phyloP scores from a whole-genome alignment of 768 basidiomycete genomes.

The Xerocomus spinulosus region DNA sequence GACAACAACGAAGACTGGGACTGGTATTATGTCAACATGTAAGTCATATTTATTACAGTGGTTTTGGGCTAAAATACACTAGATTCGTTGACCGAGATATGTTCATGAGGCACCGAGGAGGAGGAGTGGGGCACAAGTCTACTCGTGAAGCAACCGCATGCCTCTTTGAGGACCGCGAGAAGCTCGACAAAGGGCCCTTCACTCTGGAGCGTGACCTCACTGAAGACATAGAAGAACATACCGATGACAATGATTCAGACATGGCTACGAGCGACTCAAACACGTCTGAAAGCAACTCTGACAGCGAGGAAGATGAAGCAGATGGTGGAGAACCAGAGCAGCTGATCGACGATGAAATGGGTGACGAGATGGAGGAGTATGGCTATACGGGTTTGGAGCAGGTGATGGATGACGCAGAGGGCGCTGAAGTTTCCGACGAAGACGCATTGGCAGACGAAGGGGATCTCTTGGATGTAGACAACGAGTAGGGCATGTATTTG shows the following conservation, averaged over 20 bases:
- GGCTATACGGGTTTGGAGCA: background rate
- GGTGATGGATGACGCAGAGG: background rate
- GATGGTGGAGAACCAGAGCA: background rate
- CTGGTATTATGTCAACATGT: constrained; percentile 35
- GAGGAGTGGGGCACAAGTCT: background rate
- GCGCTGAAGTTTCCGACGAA: background rate
- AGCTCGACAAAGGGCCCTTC: background rate
- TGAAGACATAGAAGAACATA: background rate
- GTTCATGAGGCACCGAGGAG: too few species aligned
- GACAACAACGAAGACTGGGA: constrained; percentile 29
- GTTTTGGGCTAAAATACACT: background rate
- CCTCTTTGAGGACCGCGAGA: background rate
- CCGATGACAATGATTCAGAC: background rate
- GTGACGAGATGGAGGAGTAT: background rate
- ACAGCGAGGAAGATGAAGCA: background rate
- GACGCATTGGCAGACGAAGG: background rate
- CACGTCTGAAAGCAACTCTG: background rate
- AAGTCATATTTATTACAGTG: background rate
- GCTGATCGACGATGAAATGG: background rate
- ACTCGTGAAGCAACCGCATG: background rate
- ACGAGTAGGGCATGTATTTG: too few species aligned
- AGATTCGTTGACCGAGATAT: constrained; percentile 1
- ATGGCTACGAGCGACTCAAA: background rate
- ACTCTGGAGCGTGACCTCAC: background rate
- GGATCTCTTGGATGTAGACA: too few species aligned